A percentile compares a stretch with the other conserved stretches of the same genome.
Conservation (phyloP, 306 rosid species). For the Lathyrus tuberosus region DNA sequence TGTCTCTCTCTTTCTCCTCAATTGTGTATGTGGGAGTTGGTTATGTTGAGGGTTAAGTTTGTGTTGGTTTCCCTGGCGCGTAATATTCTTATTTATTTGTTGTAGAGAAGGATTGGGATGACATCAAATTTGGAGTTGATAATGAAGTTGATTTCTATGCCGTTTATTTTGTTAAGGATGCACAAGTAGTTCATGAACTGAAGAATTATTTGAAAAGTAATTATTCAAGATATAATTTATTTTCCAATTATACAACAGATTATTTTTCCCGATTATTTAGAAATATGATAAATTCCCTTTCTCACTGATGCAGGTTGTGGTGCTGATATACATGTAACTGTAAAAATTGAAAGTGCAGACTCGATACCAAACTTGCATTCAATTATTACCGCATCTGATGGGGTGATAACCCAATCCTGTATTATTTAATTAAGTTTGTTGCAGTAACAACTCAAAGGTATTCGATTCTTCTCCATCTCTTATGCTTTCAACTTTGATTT, state of each 20-base stretch:
- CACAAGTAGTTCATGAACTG: no score
- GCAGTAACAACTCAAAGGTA: no score
- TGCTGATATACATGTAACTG: no score
- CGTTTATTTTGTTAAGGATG: no score
- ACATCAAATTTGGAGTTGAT: slow-evolving; percentile 97
- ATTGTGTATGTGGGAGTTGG: background rate
- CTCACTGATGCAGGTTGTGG: no score
- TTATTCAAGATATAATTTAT: no score
- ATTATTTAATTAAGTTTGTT: slow-evolving; percentile 1
- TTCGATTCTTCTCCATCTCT: no score
- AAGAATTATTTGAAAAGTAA: no score
- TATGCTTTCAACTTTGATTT: no score
- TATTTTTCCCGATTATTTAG: no score
- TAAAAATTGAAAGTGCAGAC: slow-evolving; percentile 96
- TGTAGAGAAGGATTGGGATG: slow-evolving; percentile 99
- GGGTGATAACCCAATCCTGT: slow-evolving; percentile 44
- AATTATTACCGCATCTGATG: slow-evolving; percentile 63
- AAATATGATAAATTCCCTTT: no score
- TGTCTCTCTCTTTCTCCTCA: background rate
- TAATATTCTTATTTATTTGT: slow-evolving; percentile 40
- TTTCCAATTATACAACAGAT: no score
- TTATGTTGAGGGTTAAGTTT: slow-evolving; percentile 6
- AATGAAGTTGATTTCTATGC: slow-evolving; percentile 95
- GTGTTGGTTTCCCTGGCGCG: slow-evolving; percentile 4
- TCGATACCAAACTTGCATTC: slow-evolving; percentile 96